Evolutionary conservation across 2,329 filamentous ascomycete genomes (phyloP), one percentile per base, ranked within the genome.

Genomic region (Talaromyces sp.): DNA sequence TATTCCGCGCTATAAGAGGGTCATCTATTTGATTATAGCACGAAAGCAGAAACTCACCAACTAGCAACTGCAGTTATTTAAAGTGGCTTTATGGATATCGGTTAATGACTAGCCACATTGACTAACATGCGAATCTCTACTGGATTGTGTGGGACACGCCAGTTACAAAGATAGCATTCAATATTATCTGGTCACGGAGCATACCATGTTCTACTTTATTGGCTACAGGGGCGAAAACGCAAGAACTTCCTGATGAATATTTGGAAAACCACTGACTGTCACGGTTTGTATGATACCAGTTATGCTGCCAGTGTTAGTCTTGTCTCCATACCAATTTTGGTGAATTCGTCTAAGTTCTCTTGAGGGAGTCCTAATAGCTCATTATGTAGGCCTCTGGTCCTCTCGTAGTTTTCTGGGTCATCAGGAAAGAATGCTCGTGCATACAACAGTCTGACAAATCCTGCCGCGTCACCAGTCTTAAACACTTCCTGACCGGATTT

Each of bases 391-490:
- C 53, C 53, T 23, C n/a, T 27, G 9, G 9, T 36, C 7, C 3
- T 23, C 30, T 56, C 18, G 64, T 62, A 53, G 23, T 57, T 44
- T 27, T 56, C 61, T 30, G 52, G 57, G 27, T 51, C 78, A 52
- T 71, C 75, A 62, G 81, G 80, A 65, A 80, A 77, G 66, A 89
- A 90, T 0, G 78, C 72, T 3, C 84, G 73, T 0, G 83, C 72
- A 66, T 88, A 89, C 68, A 90, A 77, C 61, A 80, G 56, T 66
- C 78, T 78, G 2, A 67, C 69, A 65, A 81, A 85, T 0, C 80
- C 86, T 12, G 66, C 68, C n/a, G 10, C 16, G 18, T 80, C 78
- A 30, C 79, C 82, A 8, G 63, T 57, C 63, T 81, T 70, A 9
- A 52, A 30, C 8, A 89, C 54, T 58, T 78, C 78, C 61, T 78